A percentile compares a stretch with the other conserved stretches of the same genome.
Conservation (phyloP, 2,329 filamentous ascomycete species). For the Biscogniauxia marginata region DNA sequence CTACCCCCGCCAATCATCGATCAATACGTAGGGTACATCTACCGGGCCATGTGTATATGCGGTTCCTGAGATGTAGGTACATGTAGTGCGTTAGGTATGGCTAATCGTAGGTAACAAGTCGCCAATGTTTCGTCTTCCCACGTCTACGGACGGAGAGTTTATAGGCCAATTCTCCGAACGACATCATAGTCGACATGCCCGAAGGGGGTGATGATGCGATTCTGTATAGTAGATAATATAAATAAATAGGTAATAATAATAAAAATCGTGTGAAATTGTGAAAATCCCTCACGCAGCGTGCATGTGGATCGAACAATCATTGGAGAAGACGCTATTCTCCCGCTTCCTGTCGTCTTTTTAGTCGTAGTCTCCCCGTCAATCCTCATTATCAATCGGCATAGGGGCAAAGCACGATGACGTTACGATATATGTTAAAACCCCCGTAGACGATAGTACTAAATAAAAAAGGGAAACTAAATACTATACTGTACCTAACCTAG, state of each 20-base stretch:
- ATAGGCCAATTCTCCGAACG: neutral
- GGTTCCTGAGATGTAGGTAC: neutral
- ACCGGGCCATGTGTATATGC: neutral
- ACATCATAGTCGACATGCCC: too few species aligned
- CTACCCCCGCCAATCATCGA: neutral
- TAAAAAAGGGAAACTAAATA: too few species aligned
- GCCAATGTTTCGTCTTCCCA: neutral
- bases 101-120: neutral
- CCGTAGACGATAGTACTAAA: neutral
- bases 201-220: too few species aligned
- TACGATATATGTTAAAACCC: too few species aligned
- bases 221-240: too few species aligned
- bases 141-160: neutral
- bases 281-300: neutral
- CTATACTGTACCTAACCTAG: too few species aligned
- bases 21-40: neutral
- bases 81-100: too few species aligned
- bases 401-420: neutral
- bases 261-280: neutral
- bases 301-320: neutral
- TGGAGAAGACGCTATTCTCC: neutral
- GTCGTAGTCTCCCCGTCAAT: neutral
- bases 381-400: neutral
- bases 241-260: neutral
- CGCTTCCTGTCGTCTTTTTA: neutral